Conservation (phyloP, 108 stramenopile genomes). For the Skeletonema menzelii region DNA sequence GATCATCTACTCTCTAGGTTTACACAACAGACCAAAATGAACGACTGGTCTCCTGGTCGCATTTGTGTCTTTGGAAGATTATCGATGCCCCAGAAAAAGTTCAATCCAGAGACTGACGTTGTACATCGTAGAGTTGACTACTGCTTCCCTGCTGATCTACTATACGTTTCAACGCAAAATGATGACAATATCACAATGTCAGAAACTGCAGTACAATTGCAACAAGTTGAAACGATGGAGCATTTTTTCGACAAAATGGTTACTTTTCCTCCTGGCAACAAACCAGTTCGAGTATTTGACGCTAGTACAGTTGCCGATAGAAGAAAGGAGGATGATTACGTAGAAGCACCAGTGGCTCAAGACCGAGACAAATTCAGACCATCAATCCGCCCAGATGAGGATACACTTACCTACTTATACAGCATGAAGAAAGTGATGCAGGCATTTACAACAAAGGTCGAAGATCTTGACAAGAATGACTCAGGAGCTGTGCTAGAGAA, state of each 20-base stretch:
- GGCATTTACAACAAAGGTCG: constrained; percentile 59
- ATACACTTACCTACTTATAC: constrained; percentile 46
- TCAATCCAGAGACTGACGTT: constrained; percentile 82
- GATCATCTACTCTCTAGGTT: constrained; percentile 5
- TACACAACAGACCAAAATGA: neutral
- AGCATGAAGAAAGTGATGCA: constrained; percentile 74
- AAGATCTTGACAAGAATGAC: constrained; percentile 51
- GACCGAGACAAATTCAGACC: neutral
- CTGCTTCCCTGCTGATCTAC: constrained; percentile 67
- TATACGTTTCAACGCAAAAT: constrained; percentile 22
- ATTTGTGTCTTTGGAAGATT: constrained; percentile 74
- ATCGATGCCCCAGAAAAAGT: constrained; percentile 52
- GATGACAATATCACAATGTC: neutral
- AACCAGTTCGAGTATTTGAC: constrained; percentile 10
- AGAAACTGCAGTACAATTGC: constrained; percentile 5
- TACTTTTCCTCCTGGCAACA: constrained; percentile 43
- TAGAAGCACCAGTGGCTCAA: constrained; percentile 17
- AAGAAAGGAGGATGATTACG: neutral
- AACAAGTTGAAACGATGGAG: constrained; percentile 28
- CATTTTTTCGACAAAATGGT: constrained; percentile 40
- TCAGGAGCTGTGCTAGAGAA: constrained; percentile 58
- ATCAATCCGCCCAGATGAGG: constrained; percentile 20
- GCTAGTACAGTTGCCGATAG: neutral
- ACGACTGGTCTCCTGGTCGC: constrained; percentile 35
- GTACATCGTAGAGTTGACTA: constrained; percentile 75